Base-by-base conservation (phyloP, 2,329 filamentous ascomycete genomes). In the Hypoxylon sp. region DNA sequence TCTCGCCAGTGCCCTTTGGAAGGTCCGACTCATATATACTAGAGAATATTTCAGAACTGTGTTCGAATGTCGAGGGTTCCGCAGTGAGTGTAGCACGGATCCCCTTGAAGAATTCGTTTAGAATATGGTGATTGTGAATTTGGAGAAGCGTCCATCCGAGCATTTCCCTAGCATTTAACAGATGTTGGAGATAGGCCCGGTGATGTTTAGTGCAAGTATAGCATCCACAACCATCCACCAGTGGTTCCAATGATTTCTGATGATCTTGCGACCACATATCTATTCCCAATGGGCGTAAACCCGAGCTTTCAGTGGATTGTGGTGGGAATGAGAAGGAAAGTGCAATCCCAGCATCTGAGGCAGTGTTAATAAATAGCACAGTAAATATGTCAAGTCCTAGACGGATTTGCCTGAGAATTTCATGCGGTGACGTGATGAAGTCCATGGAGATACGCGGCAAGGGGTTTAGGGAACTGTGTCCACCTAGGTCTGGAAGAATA, bases 81-180 rank as follows among this genome's bases (percentile, higher is more conserved):
- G 82, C 84, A 0, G 79, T 78, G 15, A 98, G 90, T 61, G 89
- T 89, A 1, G 80, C 77, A 19, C 95, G 89, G 6, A 97, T 83
- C 0, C 84, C 87, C 0, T 82, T 79, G 79, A 98, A 97, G 82
- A 98, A 97, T 0, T 81, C 75, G 50, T 88, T 86, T 58, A 97
- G 80, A 6, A 92, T 81, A 67, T 90, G 86, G 78, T 97, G 90
- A 78, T 99, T 99, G 81, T 99, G 96, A 2, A 97, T 86, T 79
- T 98, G 95, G 6, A 99, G 85, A 6, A 99, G 85, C 0, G 91
- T 92, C 96, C 96, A 99, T 24, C 92, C 95, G 3, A 98, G 88
- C 96, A 99, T 98, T 80, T 99, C 96, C 76, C 94, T 97, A 0
- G 96, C 94, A 51, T 89, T 86, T 5, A 99, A 87, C 0, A 98